Percentiles rank a stretch among this genome's conserved stretches.
Evolutionary conservation across 306 rosid species (phyloP).

Genomic region (Trifolium pratense): DNA sequence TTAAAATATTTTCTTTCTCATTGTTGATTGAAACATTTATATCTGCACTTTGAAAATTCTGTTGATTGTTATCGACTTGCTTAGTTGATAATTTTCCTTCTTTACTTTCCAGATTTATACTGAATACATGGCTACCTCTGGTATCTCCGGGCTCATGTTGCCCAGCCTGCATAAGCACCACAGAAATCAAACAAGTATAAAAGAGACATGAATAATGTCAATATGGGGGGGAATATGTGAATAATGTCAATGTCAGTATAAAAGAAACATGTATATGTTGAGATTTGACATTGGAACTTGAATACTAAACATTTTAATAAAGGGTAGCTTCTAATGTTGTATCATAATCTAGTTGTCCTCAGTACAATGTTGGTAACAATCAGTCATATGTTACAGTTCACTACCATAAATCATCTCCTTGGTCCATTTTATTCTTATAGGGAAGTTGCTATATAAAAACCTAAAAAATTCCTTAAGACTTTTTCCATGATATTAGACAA

Average conservation of each 20-base stretch:
- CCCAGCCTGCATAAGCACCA: slow-evolving; percentile 64
- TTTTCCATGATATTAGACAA: neutral
- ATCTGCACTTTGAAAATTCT: slow-evolving; percentile 50
- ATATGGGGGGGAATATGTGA: no score
- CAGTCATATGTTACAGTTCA: slow-evolving; percentile 29
- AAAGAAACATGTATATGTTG: slow-evolving; percentile 26
- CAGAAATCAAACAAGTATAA: slow-evolving; percentile 17
- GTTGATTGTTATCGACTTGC: slow-evolving; percentile 52
- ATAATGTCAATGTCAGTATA: no score
- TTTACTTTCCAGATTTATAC: slow-evolving; percentile 53
- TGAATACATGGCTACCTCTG: slow-evolving; percentile 51
- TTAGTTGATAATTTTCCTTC: slow-evolving; percentile 51
- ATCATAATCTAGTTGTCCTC: slow-evolving; percentile 24
- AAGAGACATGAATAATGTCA: slow-evolving; percentile 16
- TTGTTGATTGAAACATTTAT: slow-evolving; percentile 49
- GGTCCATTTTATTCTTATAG: slow-evolving; percentile 28
- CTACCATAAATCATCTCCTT: slow-evolving; percentile 31
- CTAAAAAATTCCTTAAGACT: neutral
- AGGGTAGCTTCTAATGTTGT: neutral
- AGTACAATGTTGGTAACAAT: slow-evolving; percentile 18
- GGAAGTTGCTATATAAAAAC: neutral
- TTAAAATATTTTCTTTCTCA: slow-evolving; percentile 52
- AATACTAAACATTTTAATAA: neutral
- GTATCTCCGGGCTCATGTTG: slow-evolving; percentile 54
- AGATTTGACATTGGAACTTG: slow-evolving; percentile 21